Conservation (phyloP, 1,284 basidiomycete species). For the Baeospora myosura region DNA sequence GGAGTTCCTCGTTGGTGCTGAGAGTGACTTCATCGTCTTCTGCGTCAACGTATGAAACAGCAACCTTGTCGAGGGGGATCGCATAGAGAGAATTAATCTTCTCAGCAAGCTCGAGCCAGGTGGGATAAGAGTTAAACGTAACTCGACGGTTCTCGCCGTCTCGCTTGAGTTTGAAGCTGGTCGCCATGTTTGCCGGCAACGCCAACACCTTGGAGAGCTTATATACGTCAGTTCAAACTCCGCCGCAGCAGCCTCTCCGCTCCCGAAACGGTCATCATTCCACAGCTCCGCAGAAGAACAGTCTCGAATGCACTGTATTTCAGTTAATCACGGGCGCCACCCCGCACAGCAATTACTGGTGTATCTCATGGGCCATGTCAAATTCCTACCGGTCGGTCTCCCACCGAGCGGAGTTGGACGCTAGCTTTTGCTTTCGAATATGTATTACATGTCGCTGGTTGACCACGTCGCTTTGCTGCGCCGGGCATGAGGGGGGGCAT, state of each 20-base stretch:
- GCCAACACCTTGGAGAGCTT: constrained; percentile 1
- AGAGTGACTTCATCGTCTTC: constrained; percentile 70
- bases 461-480: no score
- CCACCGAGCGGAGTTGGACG: no score
- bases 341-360: no score
- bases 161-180: constrained; percentile 52
- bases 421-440: no score
- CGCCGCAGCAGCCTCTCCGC: neutral
- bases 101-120: constrained; percentile 49
- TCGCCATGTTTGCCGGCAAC: constrained; percentile 20
- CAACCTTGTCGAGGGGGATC: constrained; percentile 51
- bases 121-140: constrained; percentile 40
- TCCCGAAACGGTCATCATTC: neutral
- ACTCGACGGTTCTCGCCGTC: constrained; percentile 51
- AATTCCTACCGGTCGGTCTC: no score
- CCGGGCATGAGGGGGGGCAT: no score
- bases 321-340: no score
- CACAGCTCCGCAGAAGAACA: no score
- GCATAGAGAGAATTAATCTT: constrained; percentile 47
- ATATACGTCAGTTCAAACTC: constrained; percentile 2
- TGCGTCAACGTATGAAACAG: constrained; percentile 59
- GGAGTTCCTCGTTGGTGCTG: constrained; percentile 61
- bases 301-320: no score
- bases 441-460: no score
- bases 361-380: no score